Base-by-base conservation (phyloP, 495 filamentous ascomycete species). In the Halenospora varia region DNA sequence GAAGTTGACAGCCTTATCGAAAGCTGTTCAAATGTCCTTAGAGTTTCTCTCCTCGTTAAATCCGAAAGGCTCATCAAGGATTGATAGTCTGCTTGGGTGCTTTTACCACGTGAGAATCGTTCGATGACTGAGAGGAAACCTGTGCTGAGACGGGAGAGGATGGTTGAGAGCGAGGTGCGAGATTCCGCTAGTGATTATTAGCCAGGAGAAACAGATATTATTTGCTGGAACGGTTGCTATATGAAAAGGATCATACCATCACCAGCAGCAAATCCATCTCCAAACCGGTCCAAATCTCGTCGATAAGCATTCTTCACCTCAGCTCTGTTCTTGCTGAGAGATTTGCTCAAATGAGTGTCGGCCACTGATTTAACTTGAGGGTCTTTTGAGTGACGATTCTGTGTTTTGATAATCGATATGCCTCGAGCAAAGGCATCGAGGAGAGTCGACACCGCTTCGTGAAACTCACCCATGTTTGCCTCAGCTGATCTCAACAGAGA, bases 11-110 rank as follows among this genome's bases (percentile, higher is more conserved):
- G 25, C 3, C 64, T 53, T 10, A 45, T n/a, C 11, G 61, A 62
- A 22, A 67, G 58, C 26, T 59, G 61, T n/a, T 60, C 57, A 24
- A 67, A 67, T 8, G 64, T 64, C n/a, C 48, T 20, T 10, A 67
- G 64, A 10, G 64, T 57, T 49, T 67, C 64, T 20, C 58, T 53
- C n/a, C 64, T 51, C 0, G 61, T 62, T 18, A 48, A 19, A 46
- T 67, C 60, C 9, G 64, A 67, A 2, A 67, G 51, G 19, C 49
- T 48, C n/a, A 64, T 17, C 10, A 67, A 53, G 2, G 51, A 24
- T 41, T 64, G 57, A 26, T 67, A 67, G 50, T 67, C 64, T 15
- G 55, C 47, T 51, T 46, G 40, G 2, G 64, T 62, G 52, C 55
- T 59, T 18, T 54, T 53, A 10, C 61, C 64, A 2, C 53, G 20